Percentiles rank a stretch among this genome's conserved stretches.
These are phyloP conservation scores for Pseudogymnoascus sp. DNA, from an alignment of 2,329 filamentous ascomycete species.

Conservation along the genomic window DNA sequence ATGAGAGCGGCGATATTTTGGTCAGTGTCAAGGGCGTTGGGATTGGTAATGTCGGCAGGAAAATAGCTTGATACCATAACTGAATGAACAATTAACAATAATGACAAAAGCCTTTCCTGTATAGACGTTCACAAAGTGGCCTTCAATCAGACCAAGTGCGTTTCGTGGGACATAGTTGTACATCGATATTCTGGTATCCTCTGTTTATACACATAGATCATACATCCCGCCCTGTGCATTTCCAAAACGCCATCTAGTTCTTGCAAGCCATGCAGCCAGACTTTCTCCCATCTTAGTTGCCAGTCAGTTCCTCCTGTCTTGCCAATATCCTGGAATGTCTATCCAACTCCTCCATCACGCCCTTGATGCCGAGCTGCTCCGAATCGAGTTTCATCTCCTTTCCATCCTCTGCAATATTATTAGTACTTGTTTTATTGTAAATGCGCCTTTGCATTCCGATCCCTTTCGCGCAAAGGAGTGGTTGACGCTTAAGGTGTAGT, in stretches of 20 bases:
- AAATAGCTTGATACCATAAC: constrained; percentile 52
- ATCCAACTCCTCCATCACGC: constrained; percentile 81
- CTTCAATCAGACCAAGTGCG: not conserved
- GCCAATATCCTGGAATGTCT: constrained; percentile 76
- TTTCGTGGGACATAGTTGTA: not conserved
- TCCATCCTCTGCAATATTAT: constrained; percentile 64
- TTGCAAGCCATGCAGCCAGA: constrained; percentile 3
- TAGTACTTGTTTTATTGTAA: constrained; percentile 14
- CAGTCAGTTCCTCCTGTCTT: constrained; percentile 70
- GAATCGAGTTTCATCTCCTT: constrained; percentile 80
- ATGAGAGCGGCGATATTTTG: constrained; percentile 59
- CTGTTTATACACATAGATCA: constrained; percentile 9
- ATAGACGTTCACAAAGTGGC: not conserved
- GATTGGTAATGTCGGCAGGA: constrained; percentile 89
- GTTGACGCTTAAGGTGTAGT: not conserved
- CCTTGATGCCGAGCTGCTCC: constrained; percentile 73
- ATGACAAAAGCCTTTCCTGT: constrained; percentile 1
- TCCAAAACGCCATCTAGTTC: constrained; percentile 6
- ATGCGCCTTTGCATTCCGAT: not conserved
- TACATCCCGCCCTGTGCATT: constrained; percentile 8
- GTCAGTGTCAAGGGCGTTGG: constrained; percentile 88
- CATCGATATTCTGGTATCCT: constrained; percentile 4
- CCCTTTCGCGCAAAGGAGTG: not conserved
- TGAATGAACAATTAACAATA: constrained; percentile 9
- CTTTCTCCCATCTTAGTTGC: constrained; percentile 25